Conservation (phyloP, 2,329 filamentous ascomycete genomes). For the Alternaria arbusti region DNA sequence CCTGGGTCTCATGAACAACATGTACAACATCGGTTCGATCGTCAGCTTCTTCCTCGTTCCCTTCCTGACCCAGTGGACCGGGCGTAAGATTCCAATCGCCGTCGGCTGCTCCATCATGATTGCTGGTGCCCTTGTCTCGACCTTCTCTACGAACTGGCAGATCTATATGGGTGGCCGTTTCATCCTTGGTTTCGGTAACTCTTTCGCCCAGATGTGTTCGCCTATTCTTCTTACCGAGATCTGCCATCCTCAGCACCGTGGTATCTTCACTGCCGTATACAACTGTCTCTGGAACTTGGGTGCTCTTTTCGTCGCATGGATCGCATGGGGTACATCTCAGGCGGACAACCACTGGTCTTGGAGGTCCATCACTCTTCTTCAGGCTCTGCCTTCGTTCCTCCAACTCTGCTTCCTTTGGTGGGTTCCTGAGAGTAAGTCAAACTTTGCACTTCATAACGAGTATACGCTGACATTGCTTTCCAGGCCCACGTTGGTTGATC, state of each 20-base stretch:
- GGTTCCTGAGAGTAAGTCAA: constrained; percentile 60
- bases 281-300: constrained; percentile 72
- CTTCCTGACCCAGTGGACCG: constrained; percentile 51
- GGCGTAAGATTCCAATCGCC: constrained; percentile 52
- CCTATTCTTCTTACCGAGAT: constrained; percentile 70
- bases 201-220: constrained; percentile 67
- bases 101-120: constrained; percentile 55
- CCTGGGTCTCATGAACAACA: constrained; percentile 55
- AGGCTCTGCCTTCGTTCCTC: constrained; percentile 57
- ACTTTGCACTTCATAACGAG: neutral
- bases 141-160: constrained; percentile 32
- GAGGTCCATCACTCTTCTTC: constrained; percentile 61
- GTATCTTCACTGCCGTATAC: constrained; percentile 68
- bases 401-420: constrained; percentile 68
- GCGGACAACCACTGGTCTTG: constrained; percentile 56
- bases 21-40: constrained; percentile 52
- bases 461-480: neutral
- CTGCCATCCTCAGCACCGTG: constrained; percentile 71
- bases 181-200: constrained; percentile 71
- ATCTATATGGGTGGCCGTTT: constrained; percentile 66
- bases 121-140: constrained; percentile 46
- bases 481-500: constrained; percentile 62
- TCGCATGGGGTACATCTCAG: constrained; percentile 54
- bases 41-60: constrained; percentile 44
- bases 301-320: constrained; percentile 62